Conservation (phyloP, 2,329 filamentous ascomycete species). For the Sporothrix inflata region DNA sequence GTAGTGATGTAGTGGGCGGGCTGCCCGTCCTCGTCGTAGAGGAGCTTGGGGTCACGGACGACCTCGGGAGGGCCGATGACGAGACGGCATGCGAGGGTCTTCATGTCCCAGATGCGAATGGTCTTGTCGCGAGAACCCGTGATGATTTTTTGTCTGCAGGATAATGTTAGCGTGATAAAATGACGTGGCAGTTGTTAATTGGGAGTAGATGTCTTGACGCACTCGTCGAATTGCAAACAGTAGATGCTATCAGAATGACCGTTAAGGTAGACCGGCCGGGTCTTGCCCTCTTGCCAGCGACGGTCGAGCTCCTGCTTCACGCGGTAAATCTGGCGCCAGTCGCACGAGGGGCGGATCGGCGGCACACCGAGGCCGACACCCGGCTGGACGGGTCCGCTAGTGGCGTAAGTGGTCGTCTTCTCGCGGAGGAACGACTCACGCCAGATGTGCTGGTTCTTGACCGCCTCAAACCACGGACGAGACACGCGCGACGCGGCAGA, state of each 20-base stretch:
- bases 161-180: slow-evolving; percentile 2
- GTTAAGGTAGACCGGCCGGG: slow-evolving; percentile 83
- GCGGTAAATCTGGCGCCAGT: slow-evolving; percentile 86
- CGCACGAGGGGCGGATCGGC: slow-evolving; percentile 60
- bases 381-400: slow-evolving; percentile 54
- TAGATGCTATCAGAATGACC: slow-evolving; percentile 97
- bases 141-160: slow-evolving; percentile 70
- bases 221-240: slow-evolving; percentile 97
- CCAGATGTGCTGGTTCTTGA: slow-evolving; percentile 63
- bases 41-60: slow-evolving; percentile 55
- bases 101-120: slow-evolving; percentile 94
- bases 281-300: slow-evolving; percentile 78
- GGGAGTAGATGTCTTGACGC: slow-evolving; percentile 43
- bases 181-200: background rate
- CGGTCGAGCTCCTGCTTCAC: slow-evolving; percentile 74
- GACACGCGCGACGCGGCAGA: slow-evolving; percentile 56
- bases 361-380: slow-evolving; percentile 63
- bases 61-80: slow-evolving; percentile 80
- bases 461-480: slow-evolving; percentile 51
- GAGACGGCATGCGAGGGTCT: slow-evolving; percentile 80
- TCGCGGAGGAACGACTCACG: slow-evolving; percentile 65
- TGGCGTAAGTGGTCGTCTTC: slow-evolving; percentile 64
- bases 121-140: slow-evolving; percentile 95
- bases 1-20: slow-evolving; percentile 59
- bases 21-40: slow-evolving; percentile 55